Conservation (phyloP, 2,329 filamentous ascomycete genomes). For the Talaromyces sp. region DNA sequence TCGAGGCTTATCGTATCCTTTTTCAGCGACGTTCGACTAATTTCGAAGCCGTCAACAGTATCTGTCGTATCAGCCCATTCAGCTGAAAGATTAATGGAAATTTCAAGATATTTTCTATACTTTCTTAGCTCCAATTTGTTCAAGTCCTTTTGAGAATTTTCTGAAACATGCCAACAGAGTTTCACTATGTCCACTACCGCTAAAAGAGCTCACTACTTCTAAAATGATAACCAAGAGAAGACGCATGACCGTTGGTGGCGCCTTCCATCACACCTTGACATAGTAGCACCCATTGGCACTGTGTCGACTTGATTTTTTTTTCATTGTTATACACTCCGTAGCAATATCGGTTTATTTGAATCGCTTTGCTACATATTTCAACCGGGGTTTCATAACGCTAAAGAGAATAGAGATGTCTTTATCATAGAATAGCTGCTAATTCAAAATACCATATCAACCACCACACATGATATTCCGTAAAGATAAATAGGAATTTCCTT, state of each 20-base stretch:
- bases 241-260: neutral
- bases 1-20: neutral
- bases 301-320: neutral
- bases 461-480: neutral
- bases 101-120: no score
- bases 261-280: neutral
- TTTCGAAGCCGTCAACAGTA: no score
- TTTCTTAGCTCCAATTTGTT: no score
- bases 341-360: neutral
- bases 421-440: neutral
- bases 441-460: neutral
- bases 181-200: neutral
- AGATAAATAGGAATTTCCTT: no score
- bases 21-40: neutral
- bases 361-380: neutral
- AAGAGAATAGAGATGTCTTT: neutral
- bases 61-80: no score
- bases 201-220: neutral
- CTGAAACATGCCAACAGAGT: neutral
- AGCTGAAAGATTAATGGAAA: no score
- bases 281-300: neutral
- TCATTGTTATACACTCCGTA: neutral
- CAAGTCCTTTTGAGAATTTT: neutral
- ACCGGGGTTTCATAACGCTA: neutral
- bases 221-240: neutral